Evolutionary conservation across 169 alveolate genomes (phyloP).

Genomic region (Plasmodium cynomolgi): DNA sequence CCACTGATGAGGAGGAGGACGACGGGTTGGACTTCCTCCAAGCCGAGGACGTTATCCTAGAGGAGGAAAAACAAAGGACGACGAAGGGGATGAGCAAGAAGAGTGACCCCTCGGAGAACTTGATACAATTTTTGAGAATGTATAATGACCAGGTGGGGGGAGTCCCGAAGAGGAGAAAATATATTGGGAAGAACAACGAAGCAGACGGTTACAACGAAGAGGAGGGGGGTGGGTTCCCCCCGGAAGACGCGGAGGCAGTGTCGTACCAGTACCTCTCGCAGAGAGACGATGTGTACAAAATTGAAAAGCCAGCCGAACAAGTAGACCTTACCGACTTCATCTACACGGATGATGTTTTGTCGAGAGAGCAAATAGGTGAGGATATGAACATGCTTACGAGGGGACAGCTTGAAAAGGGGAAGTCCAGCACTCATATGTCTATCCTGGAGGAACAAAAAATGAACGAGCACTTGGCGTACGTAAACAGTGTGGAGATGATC

Average conservation of each 20-base stretch:
- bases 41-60: not conserved
- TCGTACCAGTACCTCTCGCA: conserved; percentile 10
- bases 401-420: not conserved
- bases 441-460: conserved; percentile 46
- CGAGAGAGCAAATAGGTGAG: not conserved
- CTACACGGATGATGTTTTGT: not conserved
- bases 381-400: conserved; percentile 13
- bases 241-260: not conserved
- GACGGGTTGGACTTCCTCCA: not conserved
- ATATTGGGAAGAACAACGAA: not conserved
- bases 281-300: conserved; percentile 40
- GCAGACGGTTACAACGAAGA: not conserved
- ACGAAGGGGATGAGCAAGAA: not conserved
- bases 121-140: conserved; percentile 25
- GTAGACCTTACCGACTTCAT: conserved; percentile 26
- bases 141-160: conserved; percentile 4
- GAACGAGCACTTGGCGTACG: conserved; percentile 1
- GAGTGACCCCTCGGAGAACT: not conserved
- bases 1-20: not conserved
- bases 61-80: not conserved
- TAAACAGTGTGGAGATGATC: conserved; percentile 11
- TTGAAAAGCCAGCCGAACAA: conserved; percentile 12
- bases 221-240: not conserved
- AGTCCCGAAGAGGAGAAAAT: not conserved
- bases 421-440: not conserved